These are phyloP conservation scores for Geotrichum phurueaensis DNA, from an alignment of 1,139 yeast genomes.

Conservation along the genomic window DNA sequence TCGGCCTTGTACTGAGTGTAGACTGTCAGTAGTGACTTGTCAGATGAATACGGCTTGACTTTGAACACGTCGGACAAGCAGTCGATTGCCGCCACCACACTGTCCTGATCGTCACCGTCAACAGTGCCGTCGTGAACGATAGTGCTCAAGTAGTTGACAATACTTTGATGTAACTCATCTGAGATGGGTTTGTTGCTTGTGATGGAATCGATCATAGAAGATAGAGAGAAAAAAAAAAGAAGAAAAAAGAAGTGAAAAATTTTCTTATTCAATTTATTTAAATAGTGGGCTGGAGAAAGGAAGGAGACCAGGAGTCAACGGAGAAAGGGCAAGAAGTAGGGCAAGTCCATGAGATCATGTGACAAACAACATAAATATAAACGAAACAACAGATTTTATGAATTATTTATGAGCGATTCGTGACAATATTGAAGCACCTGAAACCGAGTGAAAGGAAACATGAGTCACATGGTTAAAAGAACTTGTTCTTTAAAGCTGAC, in stretches of 20 bases:
- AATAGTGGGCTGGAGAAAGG: background rate
- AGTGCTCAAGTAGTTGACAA: constrained; percentile 63
- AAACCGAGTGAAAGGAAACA: background rate
- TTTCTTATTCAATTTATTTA: background rate
- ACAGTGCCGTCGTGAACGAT: constrained; percentile 59
- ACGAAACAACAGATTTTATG: background rate
- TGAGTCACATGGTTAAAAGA: constrained; percentile 20
- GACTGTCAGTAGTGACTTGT: constrained; percentile 35
- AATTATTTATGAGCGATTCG: too few relatives aligned
- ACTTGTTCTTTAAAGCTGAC: constrained; percentile 31
- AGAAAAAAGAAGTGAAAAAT: background rate
- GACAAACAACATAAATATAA: background rate
- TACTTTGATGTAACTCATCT: constrained; percentile 68
- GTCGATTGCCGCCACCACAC: constrained; percentile 89
- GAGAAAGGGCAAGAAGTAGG: background rate
- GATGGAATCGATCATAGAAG: constrained; percentile 25
- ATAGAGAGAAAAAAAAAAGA: background rate
- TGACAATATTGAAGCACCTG: background rate
- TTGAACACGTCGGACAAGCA: constrained; percentile 86
- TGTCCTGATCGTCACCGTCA: constrained; percentile 74
- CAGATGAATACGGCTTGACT: constrained; percentile 45
- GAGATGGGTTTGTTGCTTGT: background rate
- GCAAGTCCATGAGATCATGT: background rate
- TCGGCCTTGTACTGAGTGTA: constrained; percentile 29
- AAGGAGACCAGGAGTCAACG: background rate